phyloP scores from a whole-genome alignment of 2,329 filamentous ascomycete genomes.

The Hymenoscyphus occultus region DNA sequence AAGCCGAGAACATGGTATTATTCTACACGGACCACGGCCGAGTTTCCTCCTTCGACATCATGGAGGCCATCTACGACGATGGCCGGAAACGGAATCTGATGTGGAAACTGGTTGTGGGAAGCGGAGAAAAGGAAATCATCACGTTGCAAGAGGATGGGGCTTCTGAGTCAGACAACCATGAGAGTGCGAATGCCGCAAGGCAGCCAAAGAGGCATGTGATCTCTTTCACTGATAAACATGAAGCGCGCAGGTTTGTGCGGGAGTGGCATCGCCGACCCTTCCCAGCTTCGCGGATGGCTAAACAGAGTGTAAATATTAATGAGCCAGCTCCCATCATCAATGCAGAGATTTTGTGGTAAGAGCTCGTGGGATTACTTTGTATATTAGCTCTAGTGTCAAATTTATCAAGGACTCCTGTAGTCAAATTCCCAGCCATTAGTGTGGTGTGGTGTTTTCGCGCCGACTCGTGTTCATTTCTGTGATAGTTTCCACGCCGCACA shows the following conservation, averaged over 20 bases:
- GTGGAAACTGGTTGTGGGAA: constrained; percentile 31
- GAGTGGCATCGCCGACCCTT: constrained; percentile 51
- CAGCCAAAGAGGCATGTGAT: constrained; percentile 31
- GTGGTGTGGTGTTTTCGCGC: neutral
- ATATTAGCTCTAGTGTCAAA: neutral
- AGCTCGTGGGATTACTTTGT: neutral
- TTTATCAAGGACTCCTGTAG: neutral
- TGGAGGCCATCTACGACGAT: constrained; percentile 28
- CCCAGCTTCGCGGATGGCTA: constrained; percentile 34
- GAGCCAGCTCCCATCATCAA: constrained; percentile 41
- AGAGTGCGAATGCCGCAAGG: neutral
- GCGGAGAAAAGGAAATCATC: constrained; percentile 14
- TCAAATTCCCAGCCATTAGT: neutral
- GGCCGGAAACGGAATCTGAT: constrained; percentile 34
- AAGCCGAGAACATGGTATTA: constrained; percentile 31
- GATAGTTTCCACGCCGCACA: neutral
- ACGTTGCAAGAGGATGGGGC: constrained; percentile 11
- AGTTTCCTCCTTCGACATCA: constrained; percentile 22
- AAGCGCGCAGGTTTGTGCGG: constrained; percentile 44
- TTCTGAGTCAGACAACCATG: constrained; percentile 3
- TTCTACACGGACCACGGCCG: constrained; percentile 29
- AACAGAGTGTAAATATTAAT: constrained; percentile 32
- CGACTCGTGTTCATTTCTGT: neutral
- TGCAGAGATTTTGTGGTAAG: constrained; percentile 48
- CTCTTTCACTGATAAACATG: constrained; percentile 33